phyloP scores from a whole-genome alignment of 345 rosid species.

The Nephelium lappaceum region DNA sequence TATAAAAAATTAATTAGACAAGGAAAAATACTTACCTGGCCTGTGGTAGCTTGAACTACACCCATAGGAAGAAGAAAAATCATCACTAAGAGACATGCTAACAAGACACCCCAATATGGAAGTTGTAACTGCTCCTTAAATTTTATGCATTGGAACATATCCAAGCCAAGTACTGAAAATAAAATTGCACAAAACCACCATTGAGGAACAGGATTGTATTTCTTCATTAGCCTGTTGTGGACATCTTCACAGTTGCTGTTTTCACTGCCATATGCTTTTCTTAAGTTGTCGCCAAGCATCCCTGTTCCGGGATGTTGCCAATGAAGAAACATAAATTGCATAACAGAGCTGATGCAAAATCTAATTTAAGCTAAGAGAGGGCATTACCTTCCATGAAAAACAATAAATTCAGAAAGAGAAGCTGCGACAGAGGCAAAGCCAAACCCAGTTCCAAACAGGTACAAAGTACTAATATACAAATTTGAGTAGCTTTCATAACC shows the following conservation, averaged over 20 bases:
- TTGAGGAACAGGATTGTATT: conserved; percentile 37
- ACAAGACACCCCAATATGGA: conserved; percentile 46
- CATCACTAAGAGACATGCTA: conserved; percentile 33
- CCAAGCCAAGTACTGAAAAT: conserved; percentile 10
- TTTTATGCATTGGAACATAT: conserved; percentile 30
- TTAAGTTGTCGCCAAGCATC: conserved; percentile 30
- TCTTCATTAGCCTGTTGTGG: conserved; percentile 47
- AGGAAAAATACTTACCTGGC: conserved; percentile 22
- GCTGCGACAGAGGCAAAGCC: conserved; percentile 30
- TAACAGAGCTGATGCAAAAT: too few relatives aligned
- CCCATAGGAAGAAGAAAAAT: conserved; percentile 41
- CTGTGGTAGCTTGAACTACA: conserved; percentile 41
- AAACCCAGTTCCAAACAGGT: conserved; percentile 23
- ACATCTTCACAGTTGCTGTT: conserved; percentile 26
- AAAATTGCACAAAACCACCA: conserved; percentile 45
- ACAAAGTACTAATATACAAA: conserved; percentile 26
- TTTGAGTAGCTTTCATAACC: conserved; percentile 29
- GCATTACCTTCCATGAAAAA: conserved; percentile 39
- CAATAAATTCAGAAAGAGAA: conserved; percentile 30
- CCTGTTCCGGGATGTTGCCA: not conserved
- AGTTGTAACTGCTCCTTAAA: conserved; percentile 38
- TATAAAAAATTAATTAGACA: conserved; percentile 8
- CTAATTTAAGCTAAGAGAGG: not conserved
- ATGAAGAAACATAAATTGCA: not conserved
- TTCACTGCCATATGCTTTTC: conserved; percentile 11